These are phyloP conservation scores for Trichoderma sp. DNA, from an alignment of 2,329 filamentous ascomycete species.

Conservation along the genomic window DNA sequence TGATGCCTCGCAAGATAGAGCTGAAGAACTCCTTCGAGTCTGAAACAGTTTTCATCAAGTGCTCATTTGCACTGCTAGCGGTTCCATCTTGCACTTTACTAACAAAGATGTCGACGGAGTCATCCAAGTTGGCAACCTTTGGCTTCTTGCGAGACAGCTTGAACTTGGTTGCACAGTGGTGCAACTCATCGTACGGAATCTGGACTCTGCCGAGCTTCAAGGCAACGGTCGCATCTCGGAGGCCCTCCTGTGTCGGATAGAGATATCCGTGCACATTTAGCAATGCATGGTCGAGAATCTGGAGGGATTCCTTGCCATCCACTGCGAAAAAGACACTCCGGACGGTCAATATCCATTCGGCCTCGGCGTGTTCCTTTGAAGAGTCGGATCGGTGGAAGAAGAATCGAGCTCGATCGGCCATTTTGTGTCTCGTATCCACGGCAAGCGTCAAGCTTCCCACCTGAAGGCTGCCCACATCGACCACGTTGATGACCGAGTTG, in stretches of 20 bases:
- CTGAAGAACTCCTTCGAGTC: constrained; percentile 91
- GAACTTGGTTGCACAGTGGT: constrained; percentile 57
- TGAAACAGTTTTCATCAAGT: constrained; percentile 77
- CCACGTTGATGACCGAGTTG: constrained; percentile 72
- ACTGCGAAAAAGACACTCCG: constrained; percentile 87
- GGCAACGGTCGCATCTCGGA: constrained; percentile 85
- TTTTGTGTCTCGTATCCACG: constrained; percentile 87
- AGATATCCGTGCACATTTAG: constrained; percentile 90
- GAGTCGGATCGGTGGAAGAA: constrained; percentile 71
- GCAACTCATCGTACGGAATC: constrained; percentile 84
- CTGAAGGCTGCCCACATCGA: constrained; percentile 80
- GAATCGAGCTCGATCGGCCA: constrained; percentile 83
- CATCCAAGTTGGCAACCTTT: constrained; percentile 35
- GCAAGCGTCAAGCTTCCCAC: constrained; percentile 80
- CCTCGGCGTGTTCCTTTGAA: constrained; percentile 62
- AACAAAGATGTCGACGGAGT: constrained; percentile 62
- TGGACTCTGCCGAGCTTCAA: constrained; percentile 89
- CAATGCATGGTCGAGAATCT: constrained; percentile 82
- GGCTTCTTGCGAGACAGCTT: constrained; percentile 42
- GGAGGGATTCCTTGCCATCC: constrained; percentile 77
- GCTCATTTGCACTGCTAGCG: constrained; percentile 63
- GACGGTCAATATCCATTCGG: constrained; percentile 89
- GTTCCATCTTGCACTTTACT: constrained; percentile 63
- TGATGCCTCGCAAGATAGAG: constrained; percentile 86
- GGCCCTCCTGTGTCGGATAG: constrained; percentile 78